phyloP scores from a whole-genome alignment of 345 rosid genomes.

The Durio zibethinus region DNA sequence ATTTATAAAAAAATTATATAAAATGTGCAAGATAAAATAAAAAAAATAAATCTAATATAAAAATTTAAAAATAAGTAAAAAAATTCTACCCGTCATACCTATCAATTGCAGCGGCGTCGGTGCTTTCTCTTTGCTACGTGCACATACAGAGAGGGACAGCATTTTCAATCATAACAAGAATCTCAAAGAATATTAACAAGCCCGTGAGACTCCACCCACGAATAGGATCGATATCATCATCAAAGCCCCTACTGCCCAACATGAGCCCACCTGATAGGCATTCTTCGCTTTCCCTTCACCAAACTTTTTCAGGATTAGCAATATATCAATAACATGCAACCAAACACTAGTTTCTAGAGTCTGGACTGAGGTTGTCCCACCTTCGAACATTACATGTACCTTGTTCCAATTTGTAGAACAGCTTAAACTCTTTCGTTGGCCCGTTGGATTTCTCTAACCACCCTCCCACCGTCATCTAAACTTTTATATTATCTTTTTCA shows the following conservation, averaged over 20 bases:
- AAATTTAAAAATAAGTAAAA: too few relatives aligned
- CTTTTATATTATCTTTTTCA: neutral
- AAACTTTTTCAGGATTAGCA: neutral
- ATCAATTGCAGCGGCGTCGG: too few relatives aligned
- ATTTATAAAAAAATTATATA: too few relatives aligned
- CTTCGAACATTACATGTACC: neutral
- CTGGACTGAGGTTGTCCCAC: constrained; percentile 4
- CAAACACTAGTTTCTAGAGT: constrained; percentile 4
- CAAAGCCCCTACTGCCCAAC: too few relatives aligned
- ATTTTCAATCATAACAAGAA: constrained; percentile 1
- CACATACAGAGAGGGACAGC: neutral
- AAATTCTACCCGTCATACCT: too few relatives aligned
- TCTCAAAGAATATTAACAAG: neutral
- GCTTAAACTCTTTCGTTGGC: constrained; percentile 10
- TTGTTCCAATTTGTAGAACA: neutral
- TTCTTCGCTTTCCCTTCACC: neutral
- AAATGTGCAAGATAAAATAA: too few relatives aligned
- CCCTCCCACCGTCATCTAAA: constrained; percentile 14
- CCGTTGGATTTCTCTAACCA: neutral
- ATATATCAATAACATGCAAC: neutral
- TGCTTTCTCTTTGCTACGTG: too few relatives aligned
- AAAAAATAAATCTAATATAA: too few relatives aligned
- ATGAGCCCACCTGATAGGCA: neutral
- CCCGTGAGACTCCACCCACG: neutral
- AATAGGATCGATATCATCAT: neutral